Conservation (phyloP, 2,329 filamentous ascomycete genomes). For the Diaporthe aspalathi region DNA sequence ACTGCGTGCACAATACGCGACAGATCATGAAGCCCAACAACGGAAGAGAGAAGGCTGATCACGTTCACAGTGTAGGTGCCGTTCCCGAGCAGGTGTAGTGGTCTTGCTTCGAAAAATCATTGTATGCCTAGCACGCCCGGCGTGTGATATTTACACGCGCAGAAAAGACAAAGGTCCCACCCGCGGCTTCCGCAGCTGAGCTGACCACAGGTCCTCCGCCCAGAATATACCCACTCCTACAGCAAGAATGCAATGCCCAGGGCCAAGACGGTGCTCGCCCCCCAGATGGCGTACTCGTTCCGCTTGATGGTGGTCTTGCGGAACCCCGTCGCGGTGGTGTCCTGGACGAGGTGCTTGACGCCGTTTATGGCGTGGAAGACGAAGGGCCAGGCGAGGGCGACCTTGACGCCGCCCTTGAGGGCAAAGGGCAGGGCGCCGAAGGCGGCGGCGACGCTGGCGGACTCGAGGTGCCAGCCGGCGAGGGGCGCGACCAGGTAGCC, state of each 20-base stretch:
- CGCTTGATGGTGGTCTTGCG: constrained; percentile 58
- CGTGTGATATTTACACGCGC: constrained; percentile 30
- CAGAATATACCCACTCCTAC: constrained; percentile 47
- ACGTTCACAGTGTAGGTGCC: neutral
- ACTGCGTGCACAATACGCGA: neutral
- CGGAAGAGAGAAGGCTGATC: neutral
- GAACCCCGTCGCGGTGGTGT: constrained; percentile 61
- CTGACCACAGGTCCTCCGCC: neutral
- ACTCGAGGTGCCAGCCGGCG: constrained; percentile 73
- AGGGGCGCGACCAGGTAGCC: constrained; percentile 85
- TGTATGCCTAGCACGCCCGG: constrained; percentile 16
- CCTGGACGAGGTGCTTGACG: constrained; percentile 65
- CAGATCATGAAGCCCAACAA: too few relatives aligned
- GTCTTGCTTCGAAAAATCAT: constrained; percentile 11
- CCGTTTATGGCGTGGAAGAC: constrained; percentile 68
- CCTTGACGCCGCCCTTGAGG: constrained; percentile 68
- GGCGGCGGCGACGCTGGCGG: constrained; percentile 68
- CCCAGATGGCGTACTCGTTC: constrained; percentile 62
- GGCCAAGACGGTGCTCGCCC: constrained; percentile 55
- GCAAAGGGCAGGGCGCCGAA: constrained; percentile 69
- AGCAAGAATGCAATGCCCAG: constrained; percentile 62
- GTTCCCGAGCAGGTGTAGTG: neutral
- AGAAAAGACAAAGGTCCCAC: constrained; percentile 12
- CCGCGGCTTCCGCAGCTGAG: neutral
- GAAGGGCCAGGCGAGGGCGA: constrained; percentile 68